Base-by-base conservation (phyloP, 164 flowering plant genomes). In the Stephania cephalantha region DNA sequence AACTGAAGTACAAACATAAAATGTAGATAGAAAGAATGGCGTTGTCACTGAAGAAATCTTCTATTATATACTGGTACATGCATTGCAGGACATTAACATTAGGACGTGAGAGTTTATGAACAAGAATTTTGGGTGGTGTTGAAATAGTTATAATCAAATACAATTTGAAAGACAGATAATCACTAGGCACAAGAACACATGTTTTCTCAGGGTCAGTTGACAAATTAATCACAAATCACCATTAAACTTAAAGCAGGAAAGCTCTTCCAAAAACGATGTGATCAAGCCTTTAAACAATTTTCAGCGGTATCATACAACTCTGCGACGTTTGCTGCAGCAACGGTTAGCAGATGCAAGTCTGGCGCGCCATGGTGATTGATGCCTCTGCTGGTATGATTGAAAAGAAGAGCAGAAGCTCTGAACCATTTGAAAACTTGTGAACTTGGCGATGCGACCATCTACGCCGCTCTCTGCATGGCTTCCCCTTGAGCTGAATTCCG, bases 401-500 rank as follows among this genome's bases (percentile, higher is more conserved):
- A n/a, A 61, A 10, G 66, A 61, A 61, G 20, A 61, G n/a, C n/a
- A 18, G 9, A 61, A 9, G 20, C 25, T 7, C n/a, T 61, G 20
- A 15, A 6, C 66, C 66, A n/a, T 61, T 61, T 20, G 20, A 61
- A 61, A 25, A 61, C 66, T 61, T 25, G 4, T 50, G 4, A 35
- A 35, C 42, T 35, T 35, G 42, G 42, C 42, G 1, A 2, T 35
- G 42, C 1, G 10, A 63, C 15, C 4, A 22, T 6, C 77, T 82
- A 83, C 61, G 35, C 1, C 25, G 77, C 82, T 75, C 77, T 83
- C 9, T 81, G 84, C 44, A 77, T 63, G 73, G 18, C 75, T 46
- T 91, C 91, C 66, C 79, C 87, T 35, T 83, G 78, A 25, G 79
- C 75, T 17, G 85, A 50, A 35, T 35, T 35, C 8, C 90, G 90